phyloP scores from a whole-genome alignment of 805 yeast genomes.

The Debaryomyces hansenii region DNA sequence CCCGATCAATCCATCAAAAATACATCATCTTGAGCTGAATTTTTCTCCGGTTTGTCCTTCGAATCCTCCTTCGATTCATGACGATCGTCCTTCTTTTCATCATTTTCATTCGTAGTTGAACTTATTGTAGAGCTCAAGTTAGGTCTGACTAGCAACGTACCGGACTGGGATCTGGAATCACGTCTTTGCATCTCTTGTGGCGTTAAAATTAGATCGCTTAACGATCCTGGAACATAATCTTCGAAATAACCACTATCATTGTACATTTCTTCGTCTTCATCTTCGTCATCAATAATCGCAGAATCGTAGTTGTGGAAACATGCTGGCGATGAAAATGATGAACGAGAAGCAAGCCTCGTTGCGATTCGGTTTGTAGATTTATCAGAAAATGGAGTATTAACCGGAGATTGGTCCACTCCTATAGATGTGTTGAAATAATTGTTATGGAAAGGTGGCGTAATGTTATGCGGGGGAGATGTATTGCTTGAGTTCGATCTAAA shows the following conservation, averaged over 20 bases:
- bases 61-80: neutral
- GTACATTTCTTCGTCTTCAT: conserved; percentile 20
- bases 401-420: conserved; percentile 9
- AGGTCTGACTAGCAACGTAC: conserved; percentile 40
- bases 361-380: conserved; percentile 7
- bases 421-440: neutral
- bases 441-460: conserved; percentile 6
- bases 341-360: conserved; percentile 8
- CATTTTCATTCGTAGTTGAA: conserved; percentile 3
- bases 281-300: conserved; percentile 39
- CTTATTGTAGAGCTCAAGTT: conserved; percentile 14
- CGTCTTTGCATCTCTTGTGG: conserved; percentile 74
- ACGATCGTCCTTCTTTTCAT: neutral
- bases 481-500: conserved; percentile 12
- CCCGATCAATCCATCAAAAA: conserved; percentile 38
- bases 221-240: conserved; percentile 78
- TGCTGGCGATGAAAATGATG: conserved; percentile 13
- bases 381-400: conserved; percentile 2
- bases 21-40: conserved; percentile 27
- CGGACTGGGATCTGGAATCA: conserved; percentile 59
- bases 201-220: conserved; percentile 72
- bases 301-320: conserved; percentile 9
- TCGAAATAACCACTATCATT: conserved; percentile 38
- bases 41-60: conserved; percentile 3
- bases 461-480: conserved; percentile 10